Base-by-base conservation (phyloP, 2,329 filamentous ascomycete species). In the Calcarisporium arbuscula region DNA sequence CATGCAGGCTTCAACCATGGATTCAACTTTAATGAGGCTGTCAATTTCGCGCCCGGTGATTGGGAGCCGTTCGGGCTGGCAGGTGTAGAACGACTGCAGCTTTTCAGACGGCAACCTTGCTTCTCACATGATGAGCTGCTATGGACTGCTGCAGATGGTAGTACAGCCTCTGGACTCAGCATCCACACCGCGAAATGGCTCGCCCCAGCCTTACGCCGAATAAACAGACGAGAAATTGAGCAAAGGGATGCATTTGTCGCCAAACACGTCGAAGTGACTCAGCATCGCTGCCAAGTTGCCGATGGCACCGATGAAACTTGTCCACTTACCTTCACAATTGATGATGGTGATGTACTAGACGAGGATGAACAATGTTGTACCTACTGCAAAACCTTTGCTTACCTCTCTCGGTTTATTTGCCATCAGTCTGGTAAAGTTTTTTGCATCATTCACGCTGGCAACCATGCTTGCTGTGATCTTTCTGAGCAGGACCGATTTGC, bases 21-120 rank as follows among this genome's bases (percentile, higher is more conserved):
- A 0, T 98, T 98, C 67, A 98, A 98, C 55, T 94, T 95, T 61
- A 98, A 98, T 49, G 92, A 98, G 58, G 92, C 92, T 5, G 92
- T 98, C 48, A 98, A 98, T 55, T 98, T 98, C 61, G 92, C 92
- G 0, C 92, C 92, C 1, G 72, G 70, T 19, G 92, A 98, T 50
- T 98, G 92, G 92, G 92, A 98, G 52, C 87, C 88, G 0, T 94
- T 80, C 53, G 92, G 92, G 3, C 80, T 90, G 36, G 74, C 80
- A 19, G 89, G 92, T 1, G 89, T 96, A 2, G 81, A 90, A 49
- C 75, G 90, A 45, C 68, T 96, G 19, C 86, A 92, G 48, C 74
- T 82, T 32, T 98, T 95, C 57, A 76, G 90, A 36, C 78, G 89
- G 36, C 89, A 95, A 45, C 88, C 92, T 2, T 96, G 92, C 57